Conservation (phyloP, 106 monocot species). For the Vanilla planifolia region DNA sequence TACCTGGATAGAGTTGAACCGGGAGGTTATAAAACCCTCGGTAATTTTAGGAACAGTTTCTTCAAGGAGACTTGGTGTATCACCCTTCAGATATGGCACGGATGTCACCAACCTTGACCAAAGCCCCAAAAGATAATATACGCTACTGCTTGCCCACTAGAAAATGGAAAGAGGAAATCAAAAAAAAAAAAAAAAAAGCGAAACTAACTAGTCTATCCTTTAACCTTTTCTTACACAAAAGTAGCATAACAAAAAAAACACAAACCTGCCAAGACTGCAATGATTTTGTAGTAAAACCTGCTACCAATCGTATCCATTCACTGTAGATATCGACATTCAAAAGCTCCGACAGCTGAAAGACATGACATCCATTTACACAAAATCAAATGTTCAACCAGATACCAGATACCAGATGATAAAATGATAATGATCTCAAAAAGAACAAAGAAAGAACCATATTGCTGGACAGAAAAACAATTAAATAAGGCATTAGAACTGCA, state of each 20-base stretch:
- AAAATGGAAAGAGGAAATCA: conserved; percentile 7
- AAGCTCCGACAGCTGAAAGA: conserved; percentile 78
- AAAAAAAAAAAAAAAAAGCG: not conserved
- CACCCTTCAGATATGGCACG: conserved; percentile 92
- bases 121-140: conserved; percentile 90
- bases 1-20: conserved; percentile 96
- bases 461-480: too few species aligned
- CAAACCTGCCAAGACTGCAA: conserved; percentile 97
- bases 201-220: not conserved
- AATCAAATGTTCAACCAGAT: conserved; percentile 3
- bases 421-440: not conserved
- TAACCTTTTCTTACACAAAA: not conserved
- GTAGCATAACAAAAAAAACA: not conserved
- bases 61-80: conserved; percentile 81
- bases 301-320: conserved; percentile 91
- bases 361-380: not conserved
- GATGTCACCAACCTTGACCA: conserved; percentile 99
- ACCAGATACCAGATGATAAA: not conserved
- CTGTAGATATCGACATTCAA: conserved; percentile 79
- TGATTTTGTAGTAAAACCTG: conserved; percentile 86
- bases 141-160: conserved; percentile 97
- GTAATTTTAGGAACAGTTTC: conserved; percentile 96
- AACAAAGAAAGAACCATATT: too few species aligned
- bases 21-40: conserved; percentile 93
- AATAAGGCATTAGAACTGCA: too few species aligned